Percentiles rank a stretch among this genome's conserved stretches.
These are phyloP conservation scores for Metarhizium humberi DNA, from an alignment of 2,329 filamentous ascomycete species.

Conservation along the genomic window DNA sequence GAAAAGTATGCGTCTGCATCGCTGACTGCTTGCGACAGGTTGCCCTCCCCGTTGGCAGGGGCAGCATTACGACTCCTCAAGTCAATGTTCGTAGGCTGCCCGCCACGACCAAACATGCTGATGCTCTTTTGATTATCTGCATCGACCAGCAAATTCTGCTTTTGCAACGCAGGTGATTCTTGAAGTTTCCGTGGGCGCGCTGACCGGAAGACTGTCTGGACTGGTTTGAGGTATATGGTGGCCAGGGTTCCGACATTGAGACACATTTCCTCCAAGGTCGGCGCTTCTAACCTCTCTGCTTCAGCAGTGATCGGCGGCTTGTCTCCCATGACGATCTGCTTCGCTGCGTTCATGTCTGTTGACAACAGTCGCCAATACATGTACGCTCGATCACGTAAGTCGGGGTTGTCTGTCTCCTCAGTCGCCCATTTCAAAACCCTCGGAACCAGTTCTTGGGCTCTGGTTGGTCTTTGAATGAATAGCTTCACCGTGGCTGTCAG, in stretches of 20 bases:
- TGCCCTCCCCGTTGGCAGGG: conserved; percentile 23
- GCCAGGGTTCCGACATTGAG: conserved; percentile 92
- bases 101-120: conserved; percentile 45
- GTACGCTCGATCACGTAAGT: conserved; percentile 89
- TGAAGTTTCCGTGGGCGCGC: conserved; percentile 71
- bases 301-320: conserved; percentile 96
- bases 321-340: conserved; percentile 88
- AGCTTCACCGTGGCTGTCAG: conserved; percentile 95
- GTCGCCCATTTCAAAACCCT: conserved; percentile 97
- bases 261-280: conserved; percentile 93
- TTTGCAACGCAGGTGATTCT: conserved; percentile 81
- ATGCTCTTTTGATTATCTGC: conserved; percentile 50
- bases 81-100: conserved; percentile 41
- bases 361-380: conserved; percentile 99
- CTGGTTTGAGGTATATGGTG: conserved; percentile 95
- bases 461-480: conserved; percentile 93
- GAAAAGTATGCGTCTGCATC: conserved; percentile 89
- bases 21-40: conserved; percentile 63
- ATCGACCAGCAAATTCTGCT: conserved; percentile 47
- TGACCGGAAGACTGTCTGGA: conserved; percentile 90
- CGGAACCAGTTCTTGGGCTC: conserved; percentile 85
- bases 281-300: conserved; percentile 83
- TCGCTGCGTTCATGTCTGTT: conserved; percentile 80
- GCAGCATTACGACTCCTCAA: conserved; percentile 26
- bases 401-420: conserved; percentile 97